Evolutionary conservation across 345 rosid species (phyloP).

Genomic region (Brassica juncea): DNA sequence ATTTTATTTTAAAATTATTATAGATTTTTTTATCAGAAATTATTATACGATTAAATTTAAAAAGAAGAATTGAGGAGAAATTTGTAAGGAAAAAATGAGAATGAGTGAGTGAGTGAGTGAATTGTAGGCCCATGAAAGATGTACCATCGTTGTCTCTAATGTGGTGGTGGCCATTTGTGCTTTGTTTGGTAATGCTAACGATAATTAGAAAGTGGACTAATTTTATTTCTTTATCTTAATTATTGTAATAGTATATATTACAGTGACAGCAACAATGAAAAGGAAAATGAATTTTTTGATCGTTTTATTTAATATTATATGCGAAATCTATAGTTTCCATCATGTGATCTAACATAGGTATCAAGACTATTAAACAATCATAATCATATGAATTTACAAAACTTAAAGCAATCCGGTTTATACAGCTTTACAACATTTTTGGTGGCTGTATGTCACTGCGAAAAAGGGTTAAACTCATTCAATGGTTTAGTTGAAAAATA

Average conservation of each 20-base stretch:
- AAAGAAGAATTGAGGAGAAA: neutral
- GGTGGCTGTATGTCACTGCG: conserved; percentile 24
- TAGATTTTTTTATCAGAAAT: too few relatives aligned
- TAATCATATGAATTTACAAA: conserved; percentile 3
- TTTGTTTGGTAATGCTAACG: conserved; percentile 31
- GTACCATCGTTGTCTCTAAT: conserved; percentile 42
- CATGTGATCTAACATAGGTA: conserved; percentile 29
- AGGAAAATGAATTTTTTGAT: neutral
- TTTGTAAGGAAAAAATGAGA: neutral
- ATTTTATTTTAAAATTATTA: too few relatives aligned
- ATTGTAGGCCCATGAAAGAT: conserved; percentile 28
- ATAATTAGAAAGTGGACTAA: conserved; percentile 36
- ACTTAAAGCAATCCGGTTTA: neutral
- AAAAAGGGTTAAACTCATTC: neutral
- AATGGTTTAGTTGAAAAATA: conserved; percentile 10
- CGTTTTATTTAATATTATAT: conserved; percentile 9
- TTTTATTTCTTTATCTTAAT: conserved; percentile 1
- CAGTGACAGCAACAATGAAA: neutral
- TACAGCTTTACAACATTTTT: neutral
- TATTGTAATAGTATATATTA: neutral
- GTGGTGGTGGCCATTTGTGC: conserved; percentile 37
- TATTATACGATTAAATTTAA: neutral
- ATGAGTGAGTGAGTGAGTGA: conserved; percentile 26
- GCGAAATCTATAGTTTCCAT: conserved; percentile 15
- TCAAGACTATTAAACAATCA: conserved; percentile 7